Percentiles rank a stretch among this genome's conserved stretches.
Evolutionary conservation across 352 stramenopile species (phyloP).

Genomic region (Globisporangium camurandrum): DNA sequence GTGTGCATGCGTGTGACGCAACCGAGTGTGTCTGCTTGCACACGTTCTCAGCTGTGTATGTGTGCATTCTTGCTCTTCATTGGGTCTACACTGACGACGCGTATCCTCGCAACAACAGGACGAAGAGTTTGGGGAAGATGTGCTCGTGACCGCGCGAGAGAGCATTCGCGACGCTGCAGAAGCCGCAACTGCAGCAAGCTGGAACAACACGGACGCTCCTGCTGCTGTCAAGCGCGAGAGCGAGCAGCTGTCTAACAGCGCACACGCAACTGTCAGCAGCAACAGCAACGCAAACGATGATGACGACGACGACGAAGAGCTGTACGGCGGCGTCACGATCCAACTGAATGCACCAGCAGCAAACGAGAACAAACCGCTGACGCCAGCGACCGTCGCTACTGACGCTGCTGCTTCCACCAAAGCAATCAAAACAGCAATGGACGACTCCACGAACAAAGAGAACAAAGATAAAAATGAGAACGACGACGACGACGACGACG

Average conservation of each 20-base stretch:
- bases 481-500: conserved; percentile 70
- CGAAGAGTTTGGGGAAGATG: conserved; percentile 75
- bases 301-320: conserved; percentile 61
- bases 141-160: conserved; percentile 31
- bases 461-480: conserved; percentile 7
- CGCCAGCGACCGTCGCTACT: too few relatives aligned
- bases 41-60: too few relatives aligned
- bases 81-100: too few relatives aligned
- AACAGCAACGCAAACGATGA: conserved; percentile 5
- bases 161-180: conserved; percentile 11
- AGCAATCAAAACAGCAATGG: not conserved
- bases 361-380: too few relatives aligned
- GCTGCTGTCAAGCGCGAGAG: not conserved
- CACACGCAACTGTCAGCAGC: not conserved
- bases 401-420: too few relatives aligned
- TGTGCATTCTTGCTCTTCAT: too few relatives aligned
- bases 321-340: conserved; percentile 77
- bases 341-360: conserved; percentile 36
- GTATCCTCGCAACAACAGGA: conserved; percentile 27
- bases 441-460: conserved; percentile 1
- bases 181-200: conserved; percentile 3
- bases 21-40: too few relatives aligned
- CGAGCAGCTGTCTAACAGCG: not conserved
- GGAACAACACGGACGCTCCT: not conserved
- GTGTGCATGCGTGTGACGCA: conserved; percentile 3